Evolutionary conservation across 2,329 filamentous ascomycete species (phyloP), one percentile per base, ranked within the genome.

Genomic region (Diaporthe amygdali): DNA sequence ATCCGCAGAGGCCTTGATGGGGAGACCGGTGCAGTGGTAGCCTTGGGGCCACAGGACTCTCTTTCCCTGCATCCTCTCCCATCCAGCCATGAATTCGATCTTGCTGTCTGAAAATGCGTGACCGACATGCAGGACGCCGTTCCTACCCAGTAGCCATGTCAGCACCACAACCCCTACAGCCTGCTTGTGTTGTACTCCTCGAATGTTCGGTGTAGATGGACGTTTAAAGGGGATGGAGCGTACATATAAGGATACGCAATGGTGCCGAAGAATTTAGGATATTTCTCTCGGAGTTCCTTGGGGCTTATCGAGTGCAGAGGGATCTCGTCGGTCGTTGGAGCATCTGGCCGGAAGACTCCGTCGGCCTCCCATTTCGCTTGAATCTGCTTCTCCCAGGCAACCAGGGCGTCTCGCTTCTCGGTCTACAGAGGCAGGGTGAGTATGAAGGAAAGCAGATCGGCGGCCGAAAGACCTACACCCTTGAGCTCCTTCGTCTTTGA

Each of bases 1-100:
- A 86, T 99, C 96, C 68, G 96, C 95, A 78, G 94, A 97, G 7
- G 96, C 95, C 84, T 98, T 98, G 86, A 99, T 99, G 55, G 95
- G 95, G 92, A 99, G 97, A 77, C 96, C 96, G 0, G 96, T 98
- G 84, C 93, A 94, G 86, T 99, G 96, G 85, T 95, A 99, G 39
- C 96, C 96, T 79, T 96, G 92, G 70, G 96, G 96, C 81, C 96
- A 98, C 67, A 98, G 86, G 70, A 92, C 88, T 67, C 92, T 89
- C 86, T 96, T 96, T 78, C 96, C 96, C 81, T 95, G 90, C 94
- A 98, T 97, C 69, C 96, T 89, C 56, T 93, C 92, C 79, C 94
- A 95, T 52, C 96, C 94, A 30, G 93, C 90, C 71, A 91, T 92
- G 82, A 98, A 99, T 83, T 99, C 96, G 77, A 97, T 91, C 84